phyloP scores from a whole-genome alignment of 495 filamentous ascomycete species.

The Penicillium atrosanguineum region DNA sequence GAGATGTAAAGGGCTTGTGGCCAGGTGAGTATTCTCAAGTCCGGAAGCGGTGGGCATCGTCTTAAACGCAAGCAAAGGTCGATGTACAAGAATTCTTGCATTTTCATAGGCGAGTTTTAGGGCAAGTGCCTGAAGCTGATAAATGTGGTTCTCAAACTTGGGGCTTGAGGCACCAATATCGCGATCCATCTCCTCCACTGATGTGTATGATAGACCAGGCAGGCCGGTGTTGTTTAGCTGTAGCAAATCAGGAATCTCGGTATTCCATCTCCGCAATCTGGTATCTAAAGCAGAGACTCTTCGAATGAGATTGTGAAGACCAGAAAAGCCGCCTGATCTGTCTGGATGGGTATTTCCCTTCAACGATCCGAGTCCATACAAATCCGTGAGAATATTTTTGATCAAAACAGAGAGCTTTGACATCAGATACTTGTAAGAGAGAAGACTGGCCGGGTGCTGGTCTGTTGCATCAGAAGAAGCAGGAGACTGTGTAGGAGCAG shows the following conservation, averaged over 20 bases:
- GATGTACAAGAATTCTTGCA: slow-evolving; percentile 24
- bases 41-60: background rate
- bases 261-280: slow-evolving; percentile 16
- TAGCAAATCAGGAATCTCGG: slow-evolving; percentile 16
- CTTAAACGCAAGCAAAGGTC: slow-evolving; percentile 25
- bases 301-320: slow-evolving; percentile 7
- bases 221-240: background rate
- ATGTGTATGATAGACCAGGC: slow-evolving; percentile 5
- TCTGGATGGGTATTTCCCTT: background rate
- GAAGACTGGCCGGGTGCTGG: slow-evolving; percentile 13
- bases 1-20: slow-evolving; percentile 2
- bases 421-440: slow-evolving; percentile 34
- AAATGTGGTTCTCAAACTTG: slow-evolving; percentile 27
- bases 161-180: slow-evolving; percentile 29
- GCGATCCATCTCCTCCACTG: slow-evolving; percentile 22
- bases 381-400: slow-evolving; percentile 19
- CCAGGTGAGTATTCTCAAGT: background rate
- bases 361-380: slow-evolving; percentile 21
- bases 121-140: slow-evolving; percentile 28
- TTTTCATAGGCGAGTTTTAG: slow-evolving; percentile 28
- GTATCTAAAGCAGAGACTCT: slow-evolving; percentile 10
- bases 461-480: slow-evolving; percentile 6
- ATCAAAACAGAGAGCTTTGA: slow-evolving; percentile 27
- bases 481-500: slow-evolving; percentile 6
- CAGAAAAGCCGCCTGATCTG: background rate